These are phyloP conservation scores for Parasitella parasitica DNA, from an alignment of 371 early-diverging fungal genomes.

Conservation along the genomic window DNA sequence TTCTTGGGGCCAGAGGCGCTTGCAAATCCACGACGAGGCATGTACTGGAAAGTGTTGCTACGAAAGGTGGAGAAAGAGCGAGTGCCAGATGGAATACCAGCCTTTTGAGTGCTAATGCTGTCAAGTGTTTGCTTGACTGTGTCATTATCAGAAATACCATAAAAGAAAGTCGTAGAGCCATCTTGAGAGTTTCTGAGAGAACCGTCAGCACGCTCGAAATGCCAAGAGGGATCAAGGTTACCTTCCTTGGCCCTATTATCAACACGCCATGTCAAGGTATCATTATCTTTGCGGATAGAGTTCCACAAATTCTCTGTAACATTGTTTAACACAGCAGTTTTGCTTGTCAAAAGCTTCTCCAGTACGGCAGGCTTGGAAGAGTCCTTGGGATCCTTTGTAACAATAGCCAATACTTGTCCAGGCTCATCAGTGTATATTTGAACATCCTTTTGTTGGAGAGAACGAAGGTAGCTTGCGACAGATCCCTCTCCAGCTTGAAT, in stretches of 20 bases:
- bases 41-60: conserved; percentile 14
- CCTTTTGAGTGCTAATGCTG: conserved; percentile 20
- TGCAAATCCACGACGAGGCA: conserved; percentile 56
- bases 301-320: conserved; percentile 91
- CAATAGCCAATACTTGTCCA: conserved; percentile 85
- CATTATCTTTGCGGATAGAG: conserved; percentile 72
- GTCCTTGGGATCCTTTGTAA: conserved; percentile 54
- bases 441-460: conserved; percentile 59
- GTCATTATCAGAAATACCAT: conserved; percentile 80
- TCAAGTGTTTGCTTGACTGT: conserved; percentile 58
- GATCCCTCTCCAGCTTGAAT: conserved; percentile 66
- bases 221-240: conserved; percentile 70
- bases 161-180: conserved; percentile 86
- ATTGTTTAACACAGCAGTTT: conserved; percentile 79
- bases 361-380: conserved; percentile 58
- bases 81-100: conserved; percentile 14
- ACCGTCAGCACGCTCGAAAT: conserved; percentile 93
- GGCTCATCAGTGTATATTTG: conserved; percentile 83
- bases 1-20: conserved; percentile 48
- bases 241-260: conserved; percentile 44
- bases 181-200: conserved; percentile 62
- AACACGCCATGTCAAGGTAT: conserved; percentile 55
- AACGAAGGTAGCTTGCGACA: conserved; percentile 74
- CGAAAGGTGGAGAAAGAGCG: conserved; percentile 37
- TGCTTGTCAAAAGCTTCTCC: conserved; percentile 81